A percentile compares a stretch with the other conserved stretches of the same genome.
These are phyloP conservation scores for Gillenia trifoliata DNA, from an alignment of 306 rosid genomes.

Conservation along the genomic window DNA sequence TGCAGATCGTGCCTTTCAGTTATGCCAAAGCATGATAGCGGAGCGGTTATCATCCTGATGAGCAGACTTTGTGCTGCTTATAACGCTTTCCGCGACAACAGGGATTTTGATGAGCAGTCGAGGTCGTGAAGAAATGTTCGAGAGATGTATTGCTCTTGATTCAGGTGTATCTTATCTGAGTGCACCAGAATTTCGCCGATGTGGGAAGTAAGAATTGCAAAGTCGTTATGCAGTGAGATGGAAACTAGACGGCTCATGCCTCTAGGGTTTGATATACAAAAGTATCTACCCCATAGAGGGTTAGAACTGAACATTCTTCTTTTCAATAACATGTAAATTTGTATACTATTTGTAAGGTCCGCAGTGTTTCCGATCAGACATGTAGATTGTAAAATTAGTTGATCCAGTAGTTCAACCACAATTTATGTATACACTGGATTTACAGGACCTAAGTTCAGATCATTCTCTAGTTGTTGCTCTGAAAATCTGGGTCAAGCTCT, in stretches of 20 bases:
- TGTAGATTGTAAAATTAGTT: neutral
- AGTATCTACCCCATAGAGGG: constrained; percentile 8
- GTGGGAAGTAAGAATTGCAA: constrained; percentile 42
- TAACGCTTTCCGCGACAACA: constrained; percentile 48
- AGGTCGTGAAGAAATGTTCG: constrained; percentile 62
- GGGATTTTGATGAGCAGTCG: constrained; percentile 76
- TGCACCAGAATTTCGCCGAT: constrained; percentile 41
- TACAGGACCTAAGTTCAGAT: too few species aligned
- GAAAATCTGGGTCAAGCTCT: too few species aligned
- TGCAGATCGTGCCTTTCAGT: constrained; percentile 57
- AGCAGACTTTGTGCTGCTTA: constrained; percentile 47
- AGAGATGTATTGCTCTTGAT: constrained; percentile 47
- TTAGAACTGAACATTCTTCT: neutral
- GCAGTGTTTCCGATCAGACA: neutral
- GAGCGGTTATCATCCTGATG: constrained; percentile 55
- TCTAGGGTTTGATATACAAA: constrained; percentile 38
- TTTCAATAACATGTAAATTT: neutral
- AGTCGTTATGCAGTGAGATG: constrained; percentile 33
- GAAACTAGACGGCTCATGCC: constrained; percentile 26
- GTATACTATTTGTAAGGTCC: neutral
- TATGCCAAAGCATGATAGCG: constrained; percentile 74
- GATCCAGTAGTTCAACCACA: too few species aligned
- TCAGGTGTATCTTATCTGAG: constrained; percentile 36
- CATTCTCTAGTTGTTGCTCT: too few species aligned
- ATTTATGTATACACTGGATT: too few species aligned